These are phyloP conservation scores for Saturnispora gosingensis DNA, from an alignment of 805 yeast genomes.

Conservation along the genomic window DNA sequence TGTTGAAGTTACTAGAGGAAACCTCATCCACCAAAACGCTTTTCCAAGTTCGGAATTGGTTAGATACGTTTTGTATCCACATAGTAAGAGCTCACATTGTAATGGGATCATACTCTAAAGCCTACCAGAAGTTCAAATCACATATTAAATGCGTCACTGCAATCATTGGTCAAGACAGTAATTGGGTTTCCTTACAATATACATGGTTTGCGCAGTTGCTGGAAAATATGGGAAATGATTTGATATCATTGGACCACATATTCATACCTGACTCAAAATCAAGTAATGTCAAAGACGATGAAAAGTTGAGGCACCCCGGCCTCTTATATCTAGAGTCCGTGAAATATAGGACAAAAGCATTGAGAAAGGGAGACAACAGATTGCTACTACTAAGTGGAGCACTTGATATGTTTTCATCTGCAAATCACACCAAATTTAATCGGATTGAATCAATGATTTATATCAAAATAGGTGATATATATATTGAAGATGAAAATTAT, in stretches of 20 bases:
- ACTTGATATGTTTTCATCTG: slow-evolving; percentile 29
- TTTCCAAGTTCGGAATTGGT: slow-evolving; percentile 34
- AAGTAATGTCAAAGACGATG: neutral
- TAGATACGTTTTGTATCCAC: slow-evolving; percentile 56
- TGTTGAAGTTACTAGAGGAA: slow-evolving; percentile 32
- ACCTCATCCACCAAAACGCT: slow-evolving; percentile 15
- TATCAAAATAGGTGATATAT: slow-evolving; percentile 45
- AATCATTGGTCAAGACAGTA: slow-evolving; percentile 23
- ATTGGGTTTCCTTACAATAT: slow-evolving; percentile 59
- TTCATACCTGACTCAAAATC: slow-evolving; percentile 11
- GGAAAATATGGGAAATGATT: slow-evolving; percentile 20
- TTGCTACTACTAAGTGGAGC: slow-evolving; percentile 29
- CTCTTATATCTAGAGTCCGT: slow-evolving; percentile 28
- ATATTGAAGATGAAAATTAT: slow-evolving; percentile 26
- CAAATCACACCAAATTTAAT: slow-evolving; percentile 27
- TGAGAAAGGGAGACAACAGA: slow-evolving; percentile 5
- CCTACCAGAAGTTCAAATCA: slow-evolving; percentile 53
- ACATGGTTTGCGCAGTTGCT: slow-evolving; percentile 56
- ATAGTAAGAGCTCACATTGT: slow-evolving; percentile 54
- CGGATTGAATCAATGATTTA: slow-evolving; percentile 35
- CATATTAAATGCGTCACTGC: slow-evolving; percentile 48
- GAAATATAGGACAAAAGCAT: slow-evolving; percentile 11
- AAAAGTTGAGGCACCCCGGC: neutral
- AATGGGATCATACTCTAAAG: slow-evolving; percentile 45
- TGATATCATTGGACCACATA: slow-evolving; percentile 34